Evolutionary conservation across 1,284 basidiomycete genomes (phyloP).

Genomic region (Cryptococcus hybrid): DNA sequence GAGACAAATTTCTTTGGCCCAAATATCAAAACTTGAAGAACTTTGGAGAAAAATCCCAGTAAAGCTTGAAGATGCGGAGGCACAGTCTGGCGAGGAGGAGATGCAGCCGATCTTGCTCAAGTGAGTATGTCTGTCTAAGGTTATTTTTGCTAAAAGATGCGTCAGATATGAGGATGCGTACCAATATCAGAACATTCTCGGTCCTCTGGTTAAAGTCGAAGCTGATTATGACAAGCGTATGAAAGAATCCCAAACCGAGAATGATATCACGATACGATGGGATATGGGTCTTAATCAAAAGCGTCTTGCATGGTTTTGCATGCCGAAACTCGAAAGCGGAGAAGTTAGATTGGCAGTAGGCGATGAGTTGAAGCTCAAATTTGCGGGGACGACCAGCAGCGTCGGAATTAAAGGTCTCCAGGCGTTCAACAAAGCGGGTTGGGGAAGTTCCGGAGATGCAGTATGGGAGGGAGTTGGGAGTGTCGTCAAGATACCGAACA

Average conservation of each 20-base stretch:
- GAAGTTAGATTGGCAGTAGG: too few relatives aligned
- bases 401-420: slow-evolving; percentile 53
- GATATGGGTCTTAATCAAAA: slow-evolving; percentile 98
- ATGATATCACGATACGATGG: slow-evolving; percentile 93
- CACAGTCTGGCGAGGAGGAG: slow-evolving; percentile 94
- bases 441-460: slow-evolving; percentile 21
- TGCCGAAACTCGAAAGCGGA: too few relatives aligned
- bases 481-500: slow-evolving; percentile 99
- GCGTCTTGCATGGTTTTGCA: slow-evolving; percentile 90
- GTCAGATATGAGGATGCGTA: slow-evolving; percentile 91
- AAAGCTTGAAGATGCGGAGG: slow-evolving; percentile 93
- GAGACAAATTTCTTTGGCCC: slow-evolving; percentile 91
- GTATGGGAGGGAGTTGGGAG: slow-evolving; percentile 95
- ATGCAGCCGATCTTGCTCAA: slow-evolving; percentile 84
- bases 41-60: slow-evolving; percentile 98
- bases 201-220: slow-evolving; percentile 98
- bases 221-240: slow-evolving; percentile 98
- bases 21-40: slow-evolving; percentile 97
- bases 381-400: slow-evolving; percentile 66
- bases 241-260: slow-evolving; percentile 98
- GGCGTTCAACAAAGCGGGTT: slow-evolving; percentile 56
- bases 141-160: too few relatives aligned
- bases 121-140: slow-evolving; percentile 42
- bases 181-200: slow-evolving; percentile 99
- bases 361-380: too few relatives aligned